These are phyloP conservation scores for Pythium apleroticum DNA, from an alignment of 352 stramenopile genomes.

Conservation along the genomic window DNA sequence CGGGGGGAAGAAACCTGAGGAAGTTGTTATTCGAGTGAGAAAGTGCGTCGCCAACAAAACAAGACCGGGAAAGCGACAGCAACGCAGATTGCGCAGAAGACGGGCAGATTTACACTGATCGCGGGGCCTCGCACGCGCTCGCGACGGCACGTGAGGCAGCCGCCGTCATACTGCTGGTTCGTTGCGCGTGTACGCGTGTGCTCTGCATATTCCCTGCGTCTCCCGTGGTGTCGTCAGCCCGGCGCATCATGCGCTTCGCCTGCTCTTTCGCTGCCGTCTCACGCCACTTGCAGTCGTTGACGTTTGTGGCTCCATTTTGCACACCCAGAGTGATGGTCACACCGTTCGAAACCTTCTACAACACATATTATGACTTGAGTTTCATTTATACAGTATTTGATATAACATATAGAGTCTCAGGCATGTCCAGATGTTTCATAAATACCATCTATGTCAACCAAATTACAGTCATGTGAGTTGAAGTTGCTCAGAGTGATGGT, in stretches of 20 bases:
- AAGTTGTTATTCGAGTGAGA: constrained; percentile 3
- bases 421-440: no score
- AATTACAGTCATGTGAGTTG: constrained; percentile 11
- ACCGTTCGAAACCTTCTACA: not conserved
- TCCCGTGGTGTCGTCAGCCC: not conserved
- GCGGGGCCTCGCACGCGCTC: not conserved
- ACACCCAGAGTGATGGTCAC: not conserved
- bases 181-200: not conserved
- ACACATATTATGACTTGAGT: not conserved
- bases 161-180: not conserved
- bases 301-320: not conserved
- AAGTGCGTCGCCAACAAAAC: not conserved
- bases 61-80: constrained; percentile 3
- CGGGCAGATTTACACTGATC: no score
- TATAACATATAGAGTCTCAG: no score
- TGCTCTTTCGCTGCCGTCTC: not conserved
- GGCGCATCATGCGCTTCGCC: not conserved
- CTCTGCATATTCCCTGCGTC: not conserved
- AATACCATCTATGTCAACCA: no score
- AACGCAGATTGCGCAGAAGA: no score
- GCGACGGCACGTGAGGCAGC: not conserved
- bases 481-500: constrained; percentile 28
- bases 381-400: not conserved
- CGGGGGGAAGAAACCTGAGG: not conserved
- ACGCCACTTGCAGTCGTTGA: not conserved